Percentiles rank a stretch among this genome's conserved stretches.
Conservation (phyloP, 148 eudicot species). For the Rhododendron mucronatum region DNA sequence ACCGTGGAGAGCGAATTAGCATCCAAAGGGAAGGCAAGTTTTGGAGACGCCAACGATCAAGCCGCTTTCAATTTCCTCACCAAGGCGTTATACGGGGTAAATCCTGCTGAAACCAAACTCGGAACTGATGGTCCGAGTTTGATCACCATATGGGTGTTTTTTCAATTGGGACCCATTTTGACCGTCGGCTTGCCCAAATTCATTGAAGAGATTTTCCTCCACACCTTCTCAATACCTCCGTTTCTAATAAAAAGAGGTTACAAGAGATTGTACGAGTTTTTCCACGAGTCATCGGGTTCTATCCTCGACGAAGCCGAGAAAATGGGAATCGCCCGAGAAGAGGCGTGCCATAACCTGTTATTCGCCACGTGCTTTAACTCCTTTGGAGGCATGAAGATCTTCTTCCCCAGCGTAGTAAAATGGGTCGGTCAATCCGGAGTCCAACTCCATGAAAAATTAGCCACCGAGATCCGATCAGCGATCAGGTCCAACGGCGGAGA, state of each 20-base stretch:
- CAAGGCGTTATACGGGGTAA: constrained; percentile 28
- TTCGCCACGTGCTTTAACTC: constrained; percentile 78
- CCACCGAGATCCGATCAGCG: constrained; percentile 54
- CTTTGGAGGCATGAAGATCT: constrained; percentile 73
- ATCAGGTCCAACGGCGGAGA: constrained; percentile 47
- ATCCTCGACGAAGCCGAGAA: constrained; percentile 49
- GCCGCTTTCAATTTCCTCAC: constrained; percentile 61
- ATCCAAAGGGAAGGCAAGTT: constrained; percentile 37
- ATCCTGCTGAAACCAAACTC: constrained; percentile 46
- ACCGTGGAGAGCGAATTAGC: constrained; percentile 46
- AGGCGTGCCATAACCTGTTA: constrained; percentile 65
- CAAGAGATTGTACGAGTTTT: constrained; percentile 50
- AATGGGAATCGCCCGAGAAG: constrained; percentile 55
- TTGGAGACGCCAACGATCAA: constrained; percentile 43
- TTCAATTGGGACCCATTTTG: constrained; percentile 54
- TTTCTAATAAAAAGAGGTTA: constrained; percentile 47
- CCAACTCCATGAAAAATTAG: constrained; percentile 43
- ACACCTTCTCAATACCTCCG: constrained; percentile 42
- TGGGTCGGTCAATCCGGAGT: constrained; percentile 62
- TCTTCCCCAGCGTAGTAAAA: constrained; percentile 62
- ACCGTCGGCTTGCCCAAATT: constrained; percentile 52
- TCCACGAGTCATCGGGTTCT: constrained; percentile 30
- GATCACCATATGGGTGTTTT: constrained; percentile 48
- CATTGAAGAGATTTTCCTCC: constrained; percentile 45
- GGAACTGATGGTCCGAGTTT: constrained; percentile 46